These are phyloP conservation scores for Nicotiana tomentosiformis DNA, from an alignment of 257 asterid genomes.

Conservation along the genomic window DNA sequence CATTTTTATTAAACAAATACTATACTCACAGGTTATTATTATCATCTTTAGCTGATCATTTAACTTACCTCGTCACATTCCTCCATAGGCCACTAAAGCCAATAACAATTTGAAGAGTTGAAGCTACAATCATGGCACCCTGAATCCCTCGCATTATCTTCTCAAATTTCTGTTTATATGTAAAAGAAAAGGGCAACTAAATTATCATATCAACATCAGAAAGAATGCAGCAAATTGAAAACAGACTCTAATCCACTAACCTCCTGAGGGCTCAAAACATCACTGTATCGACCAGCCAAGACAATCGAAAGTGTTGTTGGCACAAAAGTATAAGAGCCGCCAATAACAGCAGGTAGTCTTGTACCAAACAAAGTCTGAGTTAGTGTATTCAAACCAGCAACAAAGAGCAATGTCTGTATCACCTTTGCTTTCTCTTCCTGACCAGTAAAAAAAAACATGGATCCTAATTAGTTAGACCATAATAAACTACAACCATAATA, in stretches of 20 bases:
- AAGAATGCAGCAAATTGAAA: not conserved
- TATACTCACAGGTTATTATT: not conserved
- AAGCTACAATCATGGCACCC: slow-evolving; percentile 89
- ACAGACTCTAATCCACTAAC: slow-evolving; percentile 21
- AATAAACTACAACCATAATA: not conserved
- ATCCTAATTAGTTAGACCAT: not conserved
- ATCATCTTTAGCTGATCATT: not conserved
- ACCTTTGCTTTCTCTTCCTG: slow-evolving; percentile 79
- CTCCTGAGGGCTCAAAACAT: slow-evolving; percentile 53
- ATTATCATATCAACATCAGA: not conserved
- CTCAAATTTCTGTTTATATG: slow-evolving; percentile 51
- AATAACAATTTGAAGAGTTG: slow-evolving; percentile 73
- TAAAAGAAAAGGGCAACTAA: slow-evolving; percentile 8
- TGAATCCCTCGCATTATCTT: slow-evolving; percentile 79
- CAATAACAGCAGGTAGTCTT: slow-evolving; percentile 76
- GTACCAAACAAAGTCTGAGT: slow-evolving; percentile 78
- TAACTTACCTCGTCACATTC: slow-evolving; percentile 57
- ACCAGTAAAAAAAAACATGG: slow-evolving; percentile 2
- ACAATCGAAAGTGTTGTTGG: slow-evolving; percentile 85
- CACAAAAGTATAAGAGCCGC: slow-evolving; percentile 76
- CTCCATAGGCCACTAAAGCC: slow-evolving; percentile 98
- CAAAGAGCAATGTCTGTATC: slow-evolving; percentile 91
- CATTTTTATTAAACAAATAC: not conserved
- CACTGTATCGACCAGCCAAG: slow-evolving; percentile 66
- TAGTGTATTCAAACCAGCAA: slow-evolving; percentile 82